Percentiles rank a stretch among this genome's conserved stretches.
These are phyloP conservation scores for Nothomitra cinnamomea DNA, from an alignment of 2,329 filamentous ascomycete genomes.

Conservation along the genomic window DNA sequence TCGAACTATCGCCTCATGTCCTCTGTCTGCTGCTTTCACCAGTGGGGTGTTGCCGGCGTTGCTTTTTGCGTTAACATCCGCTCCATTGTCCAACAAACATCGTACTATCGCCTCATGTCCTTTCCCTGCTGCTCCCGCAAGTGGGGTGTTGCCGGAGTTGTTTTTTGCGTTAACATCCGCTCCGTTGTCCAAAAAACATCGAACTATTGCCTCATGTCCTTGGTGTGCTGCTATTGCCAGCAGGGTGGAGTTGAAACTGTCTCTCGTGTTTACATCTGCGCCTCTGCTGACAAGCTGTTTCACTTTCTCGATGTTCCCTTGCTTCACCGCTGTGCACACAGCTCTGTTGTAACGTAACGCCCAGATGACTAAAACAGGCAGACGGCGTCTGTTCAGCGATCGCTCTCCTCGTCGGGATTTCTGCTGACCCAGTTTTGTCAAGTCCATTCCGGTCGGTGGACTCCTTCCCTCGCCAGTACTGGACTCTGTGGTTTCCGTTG, in stretches of 20 bases:
- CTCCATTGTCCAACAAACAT: not conserved
- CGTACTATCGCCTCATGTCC: not conserved
- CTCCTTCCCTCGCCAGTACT: too few species aligned
- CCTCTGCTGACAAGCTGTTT: not conserved
- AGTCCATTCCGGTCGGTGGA: too few species aligned
- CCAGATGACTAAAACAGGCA: too few species aligned
- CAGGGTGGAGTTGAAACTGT: too few species aligned
- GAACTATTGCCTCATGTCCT: not conserved
- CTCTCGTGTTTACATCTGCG: not conserved
- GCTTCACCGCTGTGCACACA: too few species aligned
- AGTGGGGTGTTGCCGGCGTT: not conserved
- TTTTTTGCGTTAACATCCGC: not conserved
- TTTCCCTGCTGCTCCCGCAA: not conserved
- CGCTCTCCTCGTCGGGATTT: too few species aligned
- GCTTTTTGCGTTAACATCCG: not conserved
- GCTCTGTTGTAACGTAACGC: too few species aligned
- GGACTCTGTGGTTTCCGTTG: too few species aligned
- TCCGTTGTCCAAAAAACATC: conserved; percentile 2
- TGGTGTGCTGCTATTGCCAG: conserved; percentile 2
- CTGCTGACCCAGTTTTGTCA: too few species aligned
- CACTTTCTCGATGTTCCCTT: not conserved
- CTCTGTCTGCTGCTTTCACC: not conserved
- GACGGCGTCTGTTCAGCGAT: too few species aligned
- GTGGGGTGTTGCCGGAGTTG: not conserved
- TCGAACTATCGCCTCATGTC: not conserved